Conservation (phyloP, 768 basidiomycete species). For the Mycena amicta region DNA sequence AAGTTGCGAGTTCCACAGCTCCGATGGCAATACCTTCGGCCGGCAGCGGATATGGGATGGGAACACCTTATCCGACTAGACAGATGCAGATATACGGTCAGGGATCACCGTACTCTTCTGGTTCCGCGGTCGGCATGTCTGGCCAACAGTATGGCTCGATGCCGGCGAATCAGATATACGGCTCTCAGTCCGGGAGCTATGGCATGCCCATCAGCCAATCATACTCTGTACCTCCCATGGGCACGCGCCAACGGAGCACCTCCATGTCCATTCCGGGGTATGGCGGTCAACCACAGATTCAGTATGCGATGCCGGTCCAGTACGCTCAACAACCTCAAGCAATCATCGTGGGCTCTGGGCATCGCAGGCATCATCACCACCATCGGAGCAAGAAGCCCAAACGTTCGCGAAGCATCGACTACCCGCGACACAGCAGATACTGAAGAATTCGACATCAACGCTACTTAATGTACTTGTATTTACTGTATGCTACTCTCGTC, state of each 20-base stretch:
- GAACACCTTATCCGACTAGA: neutral
- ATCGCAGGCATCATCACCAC: slow-evolving; percentile 35
- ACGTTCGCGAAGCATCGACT: slow-evolving; percentile 31
- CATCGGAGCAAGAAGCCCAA: slow-evolving; percentile 31
- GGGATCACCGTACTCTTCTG: slow-evolving; percentile 20
- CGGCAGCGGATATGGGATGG: neutral
- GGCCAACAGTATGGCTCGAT: neutral
- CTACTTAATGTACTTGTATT: neutral
- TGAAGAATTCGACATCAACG: neutral
- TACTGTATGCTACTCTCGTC: neutral
- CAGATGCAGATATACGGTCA: neutral
- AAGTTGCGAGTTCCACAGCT: slow-evolving; percentile 19
- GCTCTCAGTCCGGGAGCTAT: slow-evolving; percentile 2
- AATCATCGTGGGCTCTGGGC: slow-evolving; percentile 31
- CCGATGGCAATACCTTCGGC: slow-evolving; percentile 8
- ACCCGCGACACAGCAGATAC: slow-evolving; percentile 9
- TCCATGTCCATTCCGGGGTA: slow-evolving; percentile 38
- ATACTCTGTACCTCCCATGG: slow-evolving; percentile 23
- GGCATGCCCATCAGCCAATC: slow-evolving; percentile 16
- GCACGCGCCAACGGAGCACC: slow-evolving; percentile 31
- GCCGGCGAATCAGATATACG: neutral
- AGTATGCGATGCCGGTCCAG: slow-evolving; percentile 9
- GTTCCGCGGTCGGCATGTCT: neutral
- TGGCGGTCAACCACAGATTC: slow-evolving; percentile 4
- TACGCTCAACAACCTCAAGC: slow-evolving; percentile 26